phyloP scores from a whole-genome alignment of 2,329 filamentous ascomycete species.

The Colletotrichum cordylinicola region DNA sequence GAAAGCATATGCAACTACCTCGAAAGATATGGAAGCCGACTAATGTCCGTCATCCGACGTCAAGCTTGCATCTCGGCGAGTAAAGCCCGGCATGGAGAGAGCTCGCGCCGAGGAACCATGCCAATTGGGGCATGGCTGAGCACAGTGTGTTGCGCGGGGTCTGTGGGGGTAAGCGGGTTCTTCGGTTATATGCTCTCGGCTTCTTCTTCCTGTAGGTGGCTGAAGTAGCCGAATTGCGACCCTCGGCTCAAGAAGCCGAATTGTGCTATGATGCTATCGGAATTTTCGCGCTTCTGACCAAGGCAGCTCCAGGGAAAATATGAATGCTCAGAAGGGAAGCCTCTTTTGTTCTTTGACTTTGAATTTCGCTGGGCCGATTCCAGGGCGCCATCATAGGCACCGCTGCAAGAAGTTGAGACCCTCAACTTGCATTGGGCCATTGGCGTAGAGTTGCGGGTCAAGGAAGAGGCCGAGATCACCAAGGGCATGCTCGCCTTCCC shows the following conservation, averaged over 20 bases:
- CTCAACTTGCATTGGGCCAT: constrained; percentile 32
- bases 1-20: not conserved
- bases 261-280: not conserved
- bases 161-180: not conserved
- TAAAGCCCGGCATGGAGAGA: not conserved
- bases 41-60: not conserved
- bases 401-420: constrained; percentile 34
- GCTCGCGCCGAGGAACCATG: not conserved
- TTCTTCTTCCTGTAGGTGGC: not conserved
- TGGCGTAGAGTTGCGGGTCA: constrained; percentile 29
- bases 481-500: constrained; percentile 40
- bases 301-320: not conserved
- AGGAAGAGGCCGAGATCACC: constrained; percentile 39
- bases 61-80: not conserved
- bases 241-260: constrained; percentile 4
- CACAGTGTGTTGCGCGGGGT: not conserved
- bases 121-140: not conserved
- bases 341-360: not conserved
- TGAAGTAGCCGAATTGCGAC: not conserved
- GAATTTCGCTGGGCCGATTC: accelerated
- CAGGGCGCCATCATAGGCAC: constrained; percentile 23
- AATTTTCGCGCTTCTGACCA: not conserved
- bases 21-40: not conserved
- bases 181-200: constrained; percentile 11
- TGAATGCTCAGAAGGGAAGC: not conserved